A percentile compares a stretch with the other conserved stretches of the same genome.
phyloP scores from a whole-genome alignment of 306 rosid species.

The Alnus glutinosa region DNA sequence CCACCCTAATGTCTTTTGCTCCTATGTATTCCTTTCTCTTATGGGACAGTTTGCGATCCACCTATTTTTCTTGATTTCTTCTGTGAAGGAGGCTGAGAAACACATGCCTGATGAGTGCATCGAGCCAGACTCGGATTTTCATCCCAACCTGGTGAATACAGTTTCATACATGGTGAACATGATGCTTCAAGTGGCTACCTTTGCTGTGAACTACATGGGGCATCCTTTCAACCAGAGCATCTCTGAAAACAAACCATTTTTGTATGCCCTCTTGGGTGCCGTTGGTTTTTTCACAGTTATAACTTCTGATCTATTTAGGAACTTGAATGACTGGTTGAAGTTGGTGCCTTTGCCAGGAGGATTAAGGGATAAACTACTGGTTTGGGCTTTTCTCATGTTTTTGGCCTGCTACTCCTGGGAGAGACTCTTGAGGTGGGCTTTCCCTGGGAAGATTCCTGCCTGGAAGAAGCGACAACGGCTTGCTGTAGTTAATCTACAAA shows the following conservation, averaged over 20 bases:
- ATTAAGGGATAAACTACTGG: conserved; percentile 77
- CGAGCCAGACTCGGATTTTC: conserved; percentile 88
- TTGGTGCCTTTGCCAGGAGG: conserved; percentile 86
- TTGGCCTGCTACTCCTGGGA: conserved; percentile 86
- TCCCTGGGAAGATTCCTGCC: conserved; percentile 86
- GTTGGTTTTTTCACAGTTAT: conserved; percentile 77
- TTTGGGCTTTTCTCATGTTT: conserved; percentile 87
- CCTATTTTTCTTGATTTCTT: conserved; percentile 68
- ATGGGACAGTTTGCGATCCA: conserved; percentile 91
- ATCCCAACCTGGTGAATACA: conserved; percentile 95
- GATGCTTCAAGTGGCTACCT: conserved; percentile 99
- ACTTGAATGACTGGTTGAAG: conserved; percentile 83
- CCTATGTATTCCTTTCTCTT: conserved; percentile 85
- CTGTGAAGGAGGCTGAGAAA: conserved; percentile 88
- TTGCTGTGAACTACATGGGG: conserved; percentile 98
- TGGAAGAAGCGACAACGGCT: conserved; percentile 83
- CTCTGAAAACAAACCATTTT: conserved; percentile 83
- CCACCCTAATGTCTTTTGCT: conserved; percentile 83
- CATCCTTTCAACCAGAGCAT: conserved; percentile 99
- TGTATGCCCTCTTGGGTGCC: conserved; percentile 71
- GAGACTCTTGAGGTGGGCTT: conserved; percentile 81
- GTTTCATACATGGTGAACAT: conserved; percentile 98
- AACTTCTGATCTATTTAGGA: conserved; percentile 83
- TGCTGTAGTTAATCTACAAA: conserved; percentile 64
- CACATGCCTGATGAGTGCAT: conserved; percentile 97